Conservation (phyloP, 2,329 filamentous ascomycete genomes). For the Paradendryphiella salina region DNA sequence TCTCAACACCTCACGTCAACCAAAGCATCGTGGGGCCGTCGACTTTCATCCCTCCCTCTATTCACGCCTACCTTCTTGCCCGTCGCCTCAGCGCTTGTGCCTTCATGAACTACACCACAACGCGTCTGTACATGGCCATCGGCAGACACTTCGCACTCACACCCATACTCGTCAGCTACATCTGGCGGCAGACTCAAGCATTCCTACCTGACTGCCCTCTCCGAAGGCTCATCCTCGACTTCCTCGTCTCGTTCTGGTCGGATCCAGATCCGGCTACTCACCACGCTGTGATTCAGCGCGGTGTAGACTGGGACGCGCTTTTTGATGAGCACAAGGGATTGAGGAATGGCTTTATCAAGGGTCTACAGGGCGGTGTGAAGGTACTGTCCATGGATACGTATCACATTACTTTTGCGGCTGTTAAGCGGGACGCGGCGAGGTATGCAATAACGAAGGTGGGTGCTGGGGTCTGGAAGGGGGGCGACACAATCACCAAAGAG, state of each 20-base stretch:
- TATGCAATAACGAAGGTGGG: background rate
- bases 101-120: conserved; percentile 25
- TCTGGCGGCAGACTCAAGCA: conserved; percentile 11
- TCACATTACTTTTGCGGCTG: background rate
- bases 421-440: background rate
- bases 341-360: conserved; percentile 16
- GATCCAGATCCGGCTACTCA: background rate
- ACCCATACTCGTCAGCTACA: conserved; percentile 12
- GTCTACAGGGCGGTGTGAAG: conserved; percentile 11
- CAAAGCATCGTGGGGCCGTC: too few species aligned
- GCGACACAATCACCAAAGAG: background rate
- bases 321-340: conserved; percentile 17
- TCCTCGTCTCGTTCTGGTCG: conserved; percentile 17
- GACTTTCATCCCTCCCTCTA: conserved; percentile 2
- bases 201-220: background rate
- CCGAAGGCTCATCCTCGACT: conserved; percentile 17
- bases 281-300: background rate
- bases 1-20: too few species aligned
- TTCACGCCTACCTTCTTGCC: conserved; percentile 26
- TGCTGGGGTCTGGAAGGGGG: background rate
- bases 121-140: conserved; percentile 13
- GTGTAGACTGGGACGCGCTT: conserved; percentile 12
- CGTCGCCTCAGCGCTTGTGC: conserved; percentile 6
- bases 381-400: conserved; percentile 7
- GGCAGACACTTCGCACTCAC: conserved; percentile 18